Percentiles rank a stretch among this genome's conserved stretches.
Conservation (phyloP, 768 basidiomycete species). For the Xerocomellus intermedius region DNA sequence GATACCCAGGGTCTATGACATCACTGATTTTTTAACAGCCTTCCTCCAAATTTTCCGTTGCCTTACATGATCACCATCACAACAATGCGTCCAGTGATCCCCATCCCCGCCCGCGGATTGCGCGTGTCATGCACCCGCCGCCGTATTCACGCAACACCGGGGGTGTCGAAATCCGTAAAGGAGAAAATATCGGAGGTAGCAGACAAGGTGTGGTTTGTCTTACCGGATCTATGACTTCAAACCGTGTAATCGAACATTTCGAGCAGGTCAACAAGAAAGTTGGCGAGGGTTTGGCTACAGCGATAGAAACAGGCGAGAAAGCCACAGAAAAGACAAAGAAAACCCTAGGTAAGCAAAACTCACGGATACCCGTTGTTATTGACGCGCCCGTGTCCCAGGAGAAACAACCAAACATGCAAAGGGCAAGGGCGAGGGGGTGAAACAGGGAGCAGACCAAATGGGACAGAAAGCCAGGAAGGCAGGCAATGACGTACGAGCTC, state of each 20-base stretch:
- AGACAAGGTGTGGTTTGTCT: constrained; percentile 30
- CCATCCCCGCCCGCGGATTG: background rate
- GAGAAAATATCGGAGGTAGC: constrained; percentile 41
- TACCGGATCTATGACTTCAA: background rate
- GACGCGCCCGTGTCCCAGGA: background rate
- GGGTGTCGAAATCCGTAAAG: constrained; percentile 34
- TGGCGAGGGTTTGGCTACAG: constrained; percentile 39
- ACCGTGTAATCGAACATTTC: background rate
- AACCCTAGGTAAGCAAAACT: constrained; percentile 29
- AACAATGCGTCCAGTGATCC: background rate
- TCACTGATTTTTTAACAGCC: constrained; percentile 2
- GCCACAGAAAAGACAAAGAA: constrained; percentile 39
- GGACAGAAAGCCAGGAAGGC: constrained; percentile 15
- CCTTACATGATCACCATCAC: background rate
- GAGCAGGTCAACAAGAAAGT: constrained; percentile 41
- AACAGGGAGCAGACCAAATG: constrained; percentile 1
- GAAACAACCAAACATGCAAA: constrained; percentile 2
- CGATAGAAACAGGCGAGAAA: constrained; percentile 42
- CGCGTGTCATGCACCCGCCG: constrained; percentile 11
- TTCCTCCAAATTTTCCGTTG: background rate
- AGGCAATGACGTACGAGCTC: background rate
- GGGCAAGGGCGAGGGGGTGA: background rate
- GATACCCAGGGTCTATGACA: constrained; percentile 5
- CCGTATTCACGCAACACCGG: constrained; percentile 32
- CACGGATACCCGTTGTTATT: background rate